Conservation (phyloP, 1,284 basidiomycete genomes). For the Porogramme epimiltina region DNA sequence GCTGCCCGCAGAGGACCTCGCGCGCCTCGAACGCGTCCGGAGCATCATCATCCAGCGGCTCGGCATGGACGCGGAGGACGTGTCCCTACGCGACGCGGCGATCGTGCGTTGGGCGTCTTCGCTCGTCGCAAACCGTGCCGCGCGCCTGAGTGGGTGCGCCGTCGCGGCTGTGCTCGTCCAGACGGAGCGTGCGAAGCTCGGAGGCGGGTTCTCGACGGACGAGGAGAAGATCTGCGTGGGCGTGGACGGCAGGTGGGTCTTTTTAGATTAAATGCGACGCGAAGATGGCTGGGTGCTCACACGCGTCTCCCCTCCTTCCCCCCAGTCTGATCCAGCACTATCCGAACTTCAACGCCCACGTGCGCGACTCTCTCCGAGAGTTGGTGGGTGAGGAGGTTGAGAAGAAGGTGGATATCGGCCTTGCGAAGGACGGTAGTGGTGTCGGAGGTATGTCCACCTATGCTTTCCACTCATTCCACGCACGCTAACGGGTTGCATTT, state of each 20-base stretch:
- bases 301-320: not conserved
- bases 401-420: conserved; percentile 78
- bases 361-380: conserved; percentile 74
- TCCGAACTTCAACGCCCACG: conserved; percentile 77
- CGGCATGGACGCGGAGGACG: conserved; percentile 51
- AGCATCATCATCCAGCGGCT: conserved; percentile 66
- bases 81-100: conserved; percentile 71
- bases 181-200: conserved; percentile 62
- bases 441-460: conserved; percentile 78
- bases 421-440: conserved; percentile 97
- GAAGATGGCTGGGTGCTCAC: conserved; percentile 1
- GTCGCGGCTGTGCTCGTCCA: conserved; percentile 87
- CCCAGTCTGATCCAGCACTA: conserved; percentile 87
- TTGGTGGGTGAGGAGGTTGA: conserved; percentile 84
- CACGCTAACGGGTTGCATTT: not conserved
- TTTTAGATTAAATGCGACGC: not conserved
- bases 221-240: conserved; percentile 72
- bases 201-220: conserved; percentile 42
- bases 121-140: conserved; percentile 83
- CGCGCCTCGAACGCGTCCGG: conserved; percentile 52
- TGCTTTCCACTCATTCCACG: not conserved
- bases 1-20: conserved; percentile 24
- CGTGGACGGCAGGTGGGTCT: conserved; percentile 80
- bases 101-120: conserved; percentile 82
- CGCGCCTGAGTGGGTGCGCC: conserved; percentile 82